Base-by-base conservation (phyloP, 331 rosid species). In the Ulmus americana region DNA sequence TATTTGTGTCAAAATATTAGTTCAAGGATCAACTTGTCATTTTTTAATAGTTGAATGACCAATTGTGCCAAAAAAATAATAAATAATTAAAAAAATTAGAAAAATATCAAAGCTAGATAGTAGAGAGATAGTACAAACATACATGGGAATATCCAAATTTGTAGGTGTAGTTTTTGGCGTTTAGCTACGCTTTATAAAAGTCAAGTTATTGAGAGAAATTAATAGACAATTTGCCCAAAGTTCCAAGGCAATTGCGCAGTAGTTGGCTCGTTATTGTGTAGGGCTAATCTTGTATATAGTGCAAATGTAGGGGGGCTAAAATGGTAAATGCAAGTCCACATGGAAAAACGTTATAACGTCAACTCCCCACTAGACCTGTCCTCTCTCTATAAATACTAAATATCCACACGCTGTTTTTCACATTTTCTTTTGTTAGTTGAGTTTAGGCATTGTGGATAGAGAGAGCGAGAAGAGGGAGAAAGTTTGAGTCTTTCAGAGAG, bases 311-410 rank as follows among this genome's bases (percentile, higher is more conserved):
- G 1, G 70, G 6, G 59, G 9, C 15, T 50, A 65, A 65, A 50
- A 40, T 50, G 50, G 59, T 65, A 49, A 49, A 48, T 13, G 10
- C 57, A 18, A 1, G 44, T 52, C 6, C 62, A 53, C 14, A 5
- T 11, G 55, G 28, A 20, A 20, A 28, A 28, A 28, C 68, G 12
- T 6, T 28, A 28, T 28, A 28, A 20, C 83, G 80, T 72, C 75
- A 18, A 82, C 82, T 66, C 82, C 68, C 69, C 63, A 72, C 11
- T 63, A 50, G 38, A 20, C 46, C 54, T 14, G 59, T 52, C 50
- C 2, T 65, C 12, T 70, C 8, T 73, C 84, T 86, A 82, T 86
- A 86, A 84, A 84, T 87, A 76, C 69, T 72, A 6, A 60, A 52
- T 63, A 35, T 62, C 4, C 67, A n/a, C 56, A 65, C 28, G 43